A percentile compares a stretch with the other conserved stretches of the same genome.
Evolutionary conservation across 805 yeast genomes (phyloP).

Genomic region (Hanseniaspora guilliermondii): DNA sequence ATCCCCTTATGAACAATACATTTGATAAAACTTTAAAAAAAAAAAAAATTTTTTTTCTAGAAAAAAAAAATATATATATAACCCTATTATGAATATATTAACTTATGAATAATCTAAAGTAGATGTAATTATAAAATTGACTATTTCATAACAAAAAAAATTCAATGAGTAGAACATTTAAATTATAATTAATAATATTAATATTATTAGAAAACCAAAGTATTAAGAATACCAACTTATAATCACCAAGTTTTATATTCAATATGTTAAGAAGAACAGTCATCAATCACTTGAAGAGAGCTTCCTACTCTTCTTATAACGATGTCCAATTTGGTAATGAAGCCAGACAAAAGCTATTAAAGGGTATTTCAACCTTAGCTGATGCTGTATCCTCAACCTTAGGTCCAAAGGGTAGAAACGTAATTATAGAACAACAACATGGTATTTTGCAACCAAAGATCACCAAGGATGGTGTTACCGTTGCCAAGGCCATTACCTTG

Average conservation of each 20-base stretch:
- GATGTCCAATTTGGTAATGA: constrained; percentile 94
- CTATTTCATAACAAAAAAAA: too few species aligned
- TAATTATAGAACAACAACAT: constrained; percentile 87
- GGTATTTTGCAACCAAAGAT: constrained; percentile 77
- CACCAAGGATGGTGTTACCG: constrained; percentile 98
- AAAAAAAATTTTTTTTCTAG: too few species aligned
- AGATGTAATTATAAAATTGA: too few species aligned
- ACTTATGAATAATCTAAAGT: too few species aligned
- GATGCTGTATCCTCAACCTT: constrained; percentile 93
- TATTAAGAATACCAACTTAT: neutral
- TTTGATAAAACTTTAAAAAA: too few species aligned
- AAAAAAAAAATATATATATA: too few species aligned
- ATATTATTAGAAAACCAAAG: too few species aligned
- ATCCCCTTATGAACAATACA: too few species aligned
- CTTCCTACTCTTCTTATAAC: constrained; percentile 47
- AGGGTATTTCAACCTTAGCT: constrained; percentile 89
- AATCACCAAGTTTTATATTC: neutral
- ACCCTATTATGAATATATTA: too few species aligned
- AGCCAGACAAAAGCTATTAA: constrained; percentile 86
- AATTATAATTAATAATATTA: too few species aligned
- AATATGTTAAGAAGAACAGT: constrained; percentile 13
- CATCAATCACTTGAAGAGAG: constrained; percentile 15
- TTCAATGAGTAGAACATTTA: too few species aligned
- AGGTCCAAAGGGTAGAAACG: constrained; percentile 97
- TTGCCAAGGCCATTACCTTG: constrained; percentile 72